Conservation (phyloP, 257 asterid genomes). For the Jacaranda copaia region DNA sequence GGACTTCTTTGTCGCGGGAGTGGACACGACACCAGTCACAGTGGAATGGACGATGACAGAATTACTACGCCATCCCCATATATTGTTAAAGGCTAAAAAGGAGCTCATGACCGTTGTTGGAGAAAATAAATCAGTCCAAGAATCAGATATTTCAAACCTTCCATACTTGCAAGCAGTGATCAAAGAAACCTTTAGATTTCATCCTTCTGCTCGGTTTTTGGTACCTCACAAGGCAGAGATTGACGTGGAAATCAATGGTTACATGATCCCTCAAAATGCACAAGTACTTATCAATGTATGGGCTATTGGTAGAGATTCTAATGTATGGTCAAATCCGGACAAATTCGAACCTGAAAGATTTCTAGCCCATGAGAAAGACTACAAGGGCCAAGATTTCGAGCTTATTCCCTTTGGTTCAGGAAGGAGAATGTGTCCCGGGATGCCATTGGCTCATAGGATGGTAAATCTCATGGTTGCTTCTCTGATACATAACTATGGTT, state of each 20-base stretch:
- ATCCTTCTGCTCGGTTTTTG: not conserved
- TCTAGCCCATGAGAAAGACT: not conserved
- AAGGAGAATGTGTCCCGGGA: conserved; percentile 19
- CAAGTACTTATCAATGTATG: not conserved
- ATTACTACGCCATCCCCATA: not conserved
- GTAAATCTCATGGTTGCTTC: not conserved
- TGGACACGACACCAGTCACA: not conserved
- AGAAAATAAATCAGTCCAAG: not conserved
- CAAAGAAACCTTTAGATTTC: conserved; percentile 3
- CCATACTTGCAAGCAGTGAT: conserved; percentile 3
- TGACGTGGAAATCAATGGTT: conserved; percentile 10
- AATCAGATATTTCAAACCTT: not conserved
- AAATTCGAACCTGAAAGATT: conserved; percentile 15
- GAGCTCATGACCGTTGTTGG: not conserved
- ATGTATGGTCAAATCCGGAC: not conserved
- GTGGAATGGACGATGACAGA: not conserved
- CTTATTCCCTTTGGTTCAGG: conserved; percentile 9
- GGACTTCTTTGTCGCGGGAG: not conserved
- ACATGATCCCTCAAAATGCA: conserved; percentile 11
- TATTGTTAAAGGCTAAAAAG: not conserved
- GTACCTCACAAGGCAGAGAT: not conserved
- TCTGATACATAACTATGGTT: conserved; percentile 2
- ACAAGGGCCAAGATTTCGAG: not conserved
- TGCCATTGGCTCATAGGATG: conserved; percentile 2
- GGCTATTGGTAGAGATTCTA: not conserved